A percentile compares a stretch with the other conserved stretches of the same genome.
Evolutionary conservation across 805 yeast genomes (phyloP).

Genomic region (Wickerhamiella sorbophila): DNA sequence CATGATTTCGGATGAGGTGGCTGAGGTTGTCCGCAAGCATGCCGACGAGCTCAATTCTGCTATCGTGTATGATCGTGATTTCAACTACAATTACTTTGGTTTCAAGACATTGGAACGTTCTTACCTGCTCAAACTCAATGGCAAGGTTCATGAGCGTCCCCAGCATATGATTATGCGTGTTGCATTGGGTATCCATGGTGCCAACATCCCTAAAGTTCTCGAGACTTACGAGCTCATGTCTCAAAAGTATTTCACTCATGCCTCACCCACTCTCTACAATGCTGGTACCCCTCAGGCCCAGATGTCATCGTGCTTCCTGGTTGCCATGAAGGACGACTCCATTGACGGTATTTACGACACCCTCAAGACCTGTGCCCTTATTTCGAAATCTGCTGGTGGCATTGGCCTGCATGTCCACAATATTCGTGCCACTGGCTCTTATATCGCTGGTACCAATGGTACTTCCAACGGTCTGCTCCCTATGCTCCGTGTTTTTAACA

Average conservation of each 20-base stretch:
- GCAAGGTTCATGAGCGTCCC: slow-evolving; percentile 73
- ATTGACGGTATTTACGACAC: slow-evolving; percentile 92
- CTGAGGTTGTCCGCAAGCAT: slow-evolving; percentile 46
- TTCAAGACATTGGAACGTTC: slow-evolving; percentile 85
- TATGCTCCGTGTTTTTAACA: slow-evolving; percentile 90
- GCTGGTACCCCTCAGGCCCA: slow-evolving; percentile 80
- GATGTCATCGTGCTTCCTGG: slow-evolving; percentile 82
- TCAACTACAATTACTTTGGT: slow-evolving; percentile 70
- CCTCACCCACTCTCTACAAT: slow-evolving; percentile 88
- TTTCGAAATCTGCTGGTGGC: slow-evolving; percentile 93
- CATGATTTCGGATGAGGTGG: slow-evolving; percentile 55
- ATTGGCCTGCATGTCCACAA: slow-evolving; percentile 82
- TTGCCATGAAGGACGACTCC: slow-evolving; percentile 88
- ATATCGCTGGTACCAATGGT: slow-evolving; percentile 86
- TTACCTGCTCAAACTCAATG: slow-evolving; percentile 53
- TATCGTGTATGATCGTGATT: slow-evolving; percentile 65
- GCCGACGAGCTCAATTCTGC: slow-evolving; percentile 57
- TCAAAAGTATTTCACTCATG: slow-evolving; percentile 74
- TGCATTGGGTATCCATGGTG: slow-evolving; percentile 76
- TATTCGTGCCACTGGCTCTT: slow-evolving; percentile 73
- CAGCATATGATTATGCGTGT: slow-evolving; percentile 86
- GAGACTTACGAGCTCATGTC: slow-evolving; percentile 89
- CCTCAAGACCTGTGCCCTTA: slow-evolving; percentile 72
- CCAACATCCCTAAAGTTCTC: slow-evolving; percentile 44
- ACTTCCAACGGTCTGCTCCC: slow-evolving; percentile 87